Conservation (phyloP, 768 basidiomycete genomes). For the Suillus placidus region DNA sequence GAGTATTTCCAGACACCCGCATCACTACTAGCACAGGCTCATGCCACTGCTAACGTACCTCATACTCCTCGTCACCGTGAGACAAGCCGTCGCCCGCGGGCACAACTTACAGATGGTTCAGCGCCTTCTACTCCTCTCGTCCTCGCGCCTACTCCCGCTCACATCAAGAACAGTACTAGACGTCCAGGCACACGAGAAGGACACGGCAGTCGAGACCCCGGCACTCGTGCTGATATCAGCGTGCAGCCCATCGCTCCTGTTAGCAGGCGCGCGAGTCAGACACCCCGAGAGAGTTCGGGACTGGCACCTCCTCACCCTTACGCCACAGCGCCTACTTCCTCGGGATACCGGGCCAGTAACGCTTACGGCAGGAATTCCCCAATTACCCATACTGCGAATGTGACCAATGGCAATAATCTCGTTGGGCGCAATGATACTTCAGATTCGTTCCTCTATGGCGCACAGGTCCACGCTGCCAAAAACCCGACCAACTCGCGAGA, state of each 20-base stretch:
- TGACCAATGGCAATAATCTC: conserved; percentile 42
- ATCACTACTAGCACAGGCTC: conserved; percentile 49
- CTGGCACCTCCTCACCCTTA: conserved; percentile 71
- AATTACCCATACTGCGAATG: conserved; percentile 34
- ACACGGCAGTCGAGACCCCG: conserved; percentile 52
- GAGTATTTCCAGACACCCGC: conserved; percentile 41
- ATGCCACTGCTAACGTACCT: conserved; percentile 57
- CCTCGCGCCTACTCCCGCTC: conserved; percentile 65
- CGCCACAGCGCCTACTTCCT: conserved; percentile 61
- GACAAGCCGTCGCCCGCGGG: conserved; percentile 57
- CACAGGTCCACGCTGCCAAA: conserved; percentile 50
- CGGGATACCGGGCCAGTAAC: conserved; percentile 52
- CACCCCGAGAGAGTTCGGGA: conserved; percentile 49
- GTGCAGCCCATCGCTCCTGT: conserved; percentile 69
- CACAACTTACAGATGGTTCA: conserved; percentile 56
- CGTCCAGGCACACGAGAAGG: conserved; percentile 48
- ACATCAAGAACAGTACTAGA: conserved; percentile 60
- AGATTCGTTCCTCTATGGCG: conserved; percentile 69
- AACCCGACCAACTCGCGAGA: conserved; percentile 55
- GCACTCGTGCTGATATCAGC: conserved; percentile 48
- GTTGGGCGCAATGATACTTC: conserved; percentile 54
- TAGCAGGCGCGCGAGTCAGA: conserved; percentile 70
- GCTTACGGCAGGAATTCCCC: conserved; percentile 63
- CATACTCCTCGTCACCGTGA: conserved; percentile 59
- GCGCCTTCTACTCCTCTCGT: conserved; percentile 62